phyloP scores from a whole-genome alignment of 371 early-diverging fungal species.

The Mortierella sp. region DNA sequence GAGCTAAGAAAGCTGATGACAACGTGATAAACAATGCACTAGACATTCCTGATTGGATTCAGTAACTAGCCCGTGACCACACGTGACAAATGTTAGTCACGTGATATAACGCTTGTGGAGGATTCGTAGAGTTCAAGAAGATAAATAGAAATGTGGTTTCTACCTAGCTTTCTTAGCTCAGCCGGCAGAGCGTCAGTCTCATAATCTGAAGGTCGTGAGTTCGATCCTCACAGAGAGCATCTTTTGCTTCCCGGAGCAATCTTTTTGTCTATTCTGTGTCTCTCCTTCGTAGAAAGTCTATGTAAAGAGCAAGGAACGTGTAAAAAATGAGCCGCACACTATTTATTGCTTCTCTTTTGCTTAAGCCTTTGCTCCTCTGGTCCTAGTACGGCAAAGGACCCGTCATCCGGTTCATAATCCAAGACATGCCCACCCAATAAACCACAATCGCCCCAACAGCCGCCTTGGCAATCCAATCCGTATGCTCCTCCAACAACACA shows the following conservation, averaged over 20 bases:
- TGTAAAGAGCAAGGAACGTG: no score
- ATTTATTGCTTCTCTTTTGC: not conserved
- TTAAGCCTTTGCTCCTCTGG: not conserved
- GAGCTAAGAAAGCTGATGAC: slow-evolving; percentile 62
- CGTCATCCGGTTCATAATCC: slow-evolving; percentile 17
- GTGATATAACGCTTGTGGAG: no score
- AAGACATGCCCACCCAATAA: slow-evolving; percentile 14
- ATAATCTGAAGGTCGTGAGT: slow-evolving; percentile 70
- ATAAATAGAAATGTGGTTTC: no score
- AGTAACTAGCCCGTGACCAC: no score
- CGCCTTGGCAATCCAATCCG: slow-evolving; percentile 22
- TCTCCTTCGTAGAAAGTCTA: no score
- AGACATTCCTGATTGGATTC: no score
- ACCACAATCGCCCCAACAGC: not conserved
- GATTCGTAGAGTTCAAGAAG: no score
- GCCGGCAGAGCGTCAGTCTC: slow-evolving; percentile 73
- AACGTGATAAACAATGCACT: no score
- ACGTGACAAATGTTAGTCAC: no score
- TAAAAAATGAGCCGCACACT: no score
- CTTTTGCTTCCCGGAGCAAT: slow-evolving; percentile 20
- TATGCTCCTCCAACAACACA: slow-evolving; percentile 14
- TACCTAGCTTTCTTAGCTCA: slow-evolving; percentile 64
- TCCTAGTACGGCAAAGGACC: slow-evolving; percentile 11
- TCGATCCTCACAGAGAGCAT: slow-evolving; percentile 63
- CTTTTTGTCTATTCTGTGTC: not conserved